Evolutionary conservation across 768 basidiomycete species (phyloP).

Genomic region (Boletus pseudo-olivaceus): DNA sequence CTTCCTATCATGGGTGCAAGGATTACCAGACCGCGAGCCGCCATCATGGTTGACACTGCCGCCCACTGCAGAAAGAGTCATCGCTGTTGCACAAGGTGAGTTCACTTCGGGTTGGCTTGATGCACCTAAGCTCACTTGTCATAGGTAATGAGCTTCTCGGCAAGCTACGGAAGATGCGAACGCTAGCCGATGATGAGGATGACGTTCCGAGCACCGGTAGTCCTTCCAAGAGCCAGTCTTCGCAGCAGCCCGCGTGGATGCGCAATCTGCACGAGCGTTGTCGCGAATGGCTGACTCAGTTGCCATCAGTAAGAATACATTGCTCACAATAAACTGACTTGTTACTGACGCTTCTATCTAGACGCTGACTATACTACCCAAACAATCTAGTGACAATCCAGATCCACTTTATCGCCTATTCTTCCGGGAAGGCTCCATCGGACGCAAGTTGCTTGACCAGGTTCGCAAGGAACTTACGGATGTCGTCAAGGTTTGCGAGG

Average conservation of each 20-base stretch:
- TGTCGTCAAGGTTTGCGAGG: slow-evolving; percentile 81
- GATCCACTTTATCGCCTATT: slow-evolving; percentile 90
- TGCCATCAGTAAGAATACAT: slow-evolving; percentile 62
- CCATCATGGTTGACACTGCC: slow-evolving; percentile 94
- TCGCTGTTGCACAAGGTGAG: slow-evolving; percentile 86
- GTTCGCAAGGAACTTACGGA: slow-evolving; percentile 80
- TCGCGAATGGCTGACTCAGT: slow-evolving; percentile 72
- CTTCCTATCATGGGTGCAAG: slow-evolving; percentile 87
- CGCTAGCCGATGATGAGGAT: slow-evolving; percentile 83
- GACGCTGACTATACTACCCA: slow-evolving; percentile 63
- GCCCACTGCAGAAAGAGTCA: slow-evolving; percentile 86
- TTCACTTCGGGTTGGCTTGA: background rate
- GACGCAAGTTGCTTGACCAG: slow-evolving; percentile 69
- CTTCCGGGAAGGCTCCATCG: slow-evolving; percentile 80
- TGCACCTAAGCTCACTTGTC: slow-evolving; percentile 2
- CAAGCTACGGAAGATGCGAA: slow-evolving; percentile 92
- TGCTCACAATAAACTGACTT: background rate
- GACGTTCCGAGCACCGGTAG: slow-evolving; percentile 48
- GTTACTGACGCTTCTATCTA: slow-evolving; percentile 29
- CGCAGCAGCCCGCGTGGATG: slow-evolving; percentile 95
- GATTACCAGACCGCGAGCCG: slow-evolving; percentile 88
- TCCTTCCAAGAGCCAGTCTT: slow-evolving; percentile 59
- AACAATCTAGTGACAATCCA: slow-evolving; percentile 63
- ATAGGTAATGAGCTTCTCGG: slow-evolving; percentile 77
- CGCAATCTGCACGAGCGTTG: slow-evolving; percentile 76